Evolutionary conservation across 106 monocot genomes (phyloP).

Genomic region (Amphibolis antarctica): DNA sequence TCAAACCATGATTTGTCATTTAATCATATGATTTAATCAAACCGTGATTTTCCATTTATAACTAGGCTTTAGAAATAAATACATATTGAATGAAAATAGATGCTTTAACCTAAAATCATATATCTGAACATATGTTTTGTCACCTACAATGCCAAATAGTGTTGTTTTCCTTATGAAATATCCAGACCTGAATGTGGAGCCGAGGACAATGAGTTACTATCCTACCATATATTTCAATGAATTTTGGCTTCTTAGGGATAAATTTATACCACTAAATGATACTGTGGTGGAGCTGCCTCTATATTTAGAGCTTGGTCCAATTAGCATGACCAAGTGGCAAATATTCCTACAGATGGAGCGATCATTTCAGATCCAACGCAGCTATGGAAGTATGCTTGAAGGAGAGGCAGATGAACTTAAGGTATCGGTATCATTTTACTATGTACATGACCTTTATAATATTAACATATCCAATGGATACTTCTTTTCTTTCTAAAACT

Average conservation of each 20-base stretch:
- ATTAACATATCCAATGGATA: no score
- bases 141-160: no score
- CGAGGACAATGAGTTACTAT: slow-evolving; percentile 54
- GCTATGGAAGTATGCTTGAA: slow-evolving; percentile 96
- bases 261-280: slow-evolving; percentile 67
- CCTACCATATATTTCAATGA: slow-evolving; percentile 89
- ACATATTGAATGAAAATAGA: not conserved
- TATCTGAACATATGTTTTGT: not conserved
- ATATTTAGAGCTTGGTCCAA: slow-evolving; percentile 72
- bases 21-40: no score
- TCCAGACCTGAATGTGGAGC: slow-evolving; percentile 67
- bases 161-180: slow-evolving; percentile 31
- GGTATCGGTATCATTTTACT: slow-evolving; percentile 24
- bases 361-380: slow-evolving; percentile 88
- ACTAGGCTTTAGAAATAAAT: no score
- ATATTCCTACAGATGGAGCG: slow-evolving; percentile 85
- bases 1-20: no score
- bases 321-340: slow-evolving; percentile 94
- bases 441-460: not conserved
- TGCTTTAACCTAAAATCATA: not conserved
- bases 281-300: slow-evolving; percentile 59
- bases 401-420: slow-evolving; percentile 95
- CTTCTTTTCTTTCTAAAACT: no score
- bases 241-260: slow-evolving; percentile 92
- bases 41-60: no score